Evolutionary conservation across 306 rosid genomes (phyloP), one percentile per base, ranked within the genome.

Genomic region (Rosa lucieae): DNA sequence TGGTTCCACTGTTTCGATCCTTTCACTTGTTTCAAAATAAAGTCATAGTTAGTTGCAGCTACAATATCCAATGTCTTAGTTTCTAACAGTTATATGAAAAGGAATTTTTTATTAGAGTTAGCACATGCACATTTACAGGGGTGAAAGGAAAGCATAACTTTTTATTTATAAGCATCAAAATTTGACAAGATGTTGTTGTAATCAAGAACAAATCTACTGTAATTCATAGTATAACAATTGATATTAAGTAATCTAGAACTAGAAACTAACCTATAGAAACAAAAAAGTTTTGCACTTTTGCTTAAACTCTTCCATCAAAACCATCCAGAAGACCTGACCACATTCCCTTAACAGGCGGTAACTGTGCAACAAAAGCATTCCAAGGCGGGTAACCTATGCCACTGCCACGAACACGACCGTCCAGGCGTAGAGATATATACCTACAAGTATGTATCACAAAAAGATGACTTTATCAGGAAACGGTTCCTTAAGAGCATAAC

Each of bases 241-340:
- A 75, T 29, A 26, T 59, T 53, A 32, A 10, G 46, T 18, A 29
- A 46, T 73, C 43, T 32, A 15, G 35, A 56, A 18, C 29, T 48
- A 80, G 68, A 42, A 43, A 77, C 82, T 79, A 71, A 61, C 80
- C 84, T 77, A 72, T 20, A 73, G 32, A 68, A n/a, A 51, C 67
- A 43, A 61, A 40, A 58, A 39, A 18, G 52, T 39, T 53, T 56
- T 48, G 74, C 76, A 18, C 47, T 39, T 53, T 56, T 48, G 74
- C 76, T 75, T 87, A 91, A 76, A 94, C 97, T 89, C 97, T 90
- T 69, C 99, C 99, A 82, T 92, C 99, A 82, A 93, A 77, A 51
- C 97, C 99, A 87, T 95, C 99, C 15, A 95, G 83, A 67, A 93
- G 89, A 75, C 99, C 99, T 51, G 98, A 84, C 99, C 99, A 95